Evolutionary conservation across 2,329 filamentous ascomycete species (phyloP).

Genomic region (Talaromyces sp.): DNA sequence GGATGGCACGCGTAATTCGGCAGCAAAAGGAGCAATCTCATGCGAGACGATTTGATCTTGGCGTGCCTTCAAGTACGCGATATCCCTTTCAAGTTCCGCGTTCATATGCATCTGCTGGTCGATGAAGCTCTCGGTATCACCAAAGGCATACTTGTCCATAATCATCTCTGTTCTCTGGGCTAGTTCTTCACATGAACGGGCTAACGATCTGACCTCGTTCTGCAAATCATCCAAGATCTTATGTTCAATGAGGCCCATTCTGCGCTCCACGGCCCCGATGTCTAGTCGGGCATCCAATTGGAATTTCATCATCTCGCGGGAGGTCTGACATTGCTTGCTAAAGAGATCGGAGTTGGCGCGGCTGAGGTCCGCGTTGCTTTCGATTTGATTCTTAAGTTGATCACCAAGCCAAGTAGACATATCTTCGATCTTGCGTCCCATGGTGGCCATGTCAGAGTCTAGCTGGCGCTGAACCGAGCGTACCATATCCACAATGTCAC

Average conservation of each 20-base stretch:
- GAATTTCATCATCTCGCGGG: slow-evolving; percentile 14
- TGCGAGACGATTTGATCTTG: background rate
- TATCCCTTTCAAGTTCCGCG: slow-evolving; percentile 11
- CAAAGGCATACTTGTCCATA: background rate
- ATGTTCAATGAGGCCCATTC: slow-evolving; percentile 11
- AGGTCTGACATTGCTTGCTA: slow-evolving; percentile 9
- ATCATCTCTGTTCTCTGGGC: slow-evolving; percentile 6
- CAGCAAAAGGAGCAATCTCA: background rate
- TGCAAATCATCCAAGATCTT: slow-evolving; percentile 13
- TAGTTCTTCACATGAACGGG: slow-evolving; percentile 8
- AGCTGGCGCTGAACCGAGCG: slow-evolving; percentile 11
- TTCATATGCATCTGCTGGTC: slow-evolving; percentile 12
- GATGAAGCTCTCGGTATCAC: slow-evolving; percentile 9
- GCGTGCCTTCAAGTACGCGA: slow-evolving; percentile 9
- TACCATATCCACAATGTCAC: slow-evolving; percentile 15
- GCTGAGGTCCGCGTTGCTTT: slow-evolving; percentile 10
- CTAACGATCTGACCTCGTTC: slow-evolving; percentile 8
- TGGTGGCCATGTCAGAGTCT: slow-evolving; percentile 4
- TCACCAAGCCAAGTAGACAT: slow-evolving; percentile 13
- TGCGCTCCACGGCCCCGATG: slow-evolving; percentile 12
- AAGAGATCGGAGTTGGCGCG: slow-evolving; percentile 13
- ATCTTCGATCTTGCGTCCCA: slow-evolving; percentile 14
- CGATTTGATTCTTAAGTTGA: slow-evolving; percentile 13
- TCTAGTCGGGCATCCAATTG: slow-evolving; percentile 16
- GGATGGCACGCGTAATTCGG: background rate